Evolutionary conservation across 75 land plant species (phyloP), one percentile per base, ranked within the genome.

Genomic region (Selaginella moellendorffii): DNA sequence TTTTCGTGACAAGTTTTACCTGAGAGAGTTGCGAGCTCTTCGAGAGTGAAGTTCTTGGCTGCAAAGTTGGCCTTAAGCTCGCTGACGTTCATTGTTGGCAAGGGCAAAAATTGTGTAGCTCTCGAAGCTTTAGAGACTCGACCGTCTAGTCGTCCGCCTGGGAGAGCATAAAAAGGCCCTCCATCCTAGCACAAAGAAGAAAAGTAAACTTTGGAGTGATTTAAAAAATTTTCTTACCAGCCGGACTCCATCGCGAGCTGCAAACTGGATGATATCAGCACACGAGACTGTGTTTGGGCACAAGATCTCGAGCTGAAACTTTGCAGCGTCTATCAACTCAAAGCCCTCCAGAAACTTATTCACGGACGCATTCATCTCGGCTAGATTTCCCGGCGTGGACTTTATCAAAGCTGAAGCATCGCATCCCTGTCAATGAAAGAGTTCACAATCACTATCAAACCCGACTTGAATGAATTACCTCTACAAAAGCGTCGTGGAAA

Each of bases 1-100:
- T n/a, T n/a, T n/a, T n/a, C n/a, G n/a, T n/a, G n/a, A n/a, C n/a
- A n/a, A n/a, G n/a, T n/a, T n/a, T n/a, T 53, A 85, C 90, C 90
- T 53, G 83, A 86, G 51, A 89, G 91, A 28, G 84, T 87, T 17
- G 86, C 63, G 82, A 89, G 71, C 67, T 89, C 91, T 9, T 54
- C 20, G 29, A 68, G 77, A 28, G 63, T 62, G 31, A 89, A 74
- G 0, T 84, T 82, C 52, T 74, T 56, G 14, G 67, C 28, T 0
- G 68, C 76, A 58, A 89, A 89, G 29, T 72, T 24, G 5, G 70
- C 20, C n/a, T 51, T 77, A 23, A 81, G 77, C 69, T 81, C 78
- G 28, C 72, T 53, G 58, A 89, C 56, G 25, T 54, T 72, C 74
- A 73, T 78, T 18, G 31, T 61, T 26, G 87, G 81, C 28, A 62